Base-by-base conservation (phyloP, 306 rosid species). In the Ammopiptanthus mongolicus region DNA sequence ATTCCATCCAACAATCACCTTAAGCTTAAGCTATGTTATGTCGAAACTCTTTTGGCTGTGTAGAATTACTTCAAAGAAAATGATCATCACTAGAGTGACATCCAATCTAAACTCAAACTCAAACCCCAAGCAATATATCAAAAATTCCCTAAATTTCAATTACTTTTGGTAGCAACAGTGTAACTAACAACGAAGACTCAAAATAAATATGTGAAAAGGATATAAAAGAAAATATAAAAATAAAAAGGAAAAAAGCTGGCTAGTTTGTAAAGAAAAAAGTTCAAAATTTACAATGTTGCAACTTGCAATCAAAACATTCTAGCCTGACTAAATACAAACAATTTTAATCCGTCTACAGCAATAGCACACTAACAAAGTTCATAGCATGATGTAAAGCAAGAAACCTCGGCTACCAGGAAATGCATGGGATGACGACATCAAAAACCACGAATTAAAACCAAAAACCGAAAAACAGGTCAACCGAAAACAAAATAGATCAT, bases 351-450 rank as follows among this genome's bases (percentile, higher is more conserved):
- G 6, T 12, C 41, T 2, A 21, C 28, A 10, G 39, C 68, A 60
- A 60, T 41, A 22, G 6, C 23, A 68, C 8, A 69, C 22, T 14
- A 39, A 44, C 51, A 66, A 70, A 60, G 22, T 29, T 62, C 31
- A 41, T 8, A 59, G 21, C 12, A 74, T 0, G 14, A 74, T 0
- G 14, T n/a, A 59, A 42, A 59, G 48, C 65, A 4, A 55, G 80
- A 65, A 69, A 78, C 46, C 46, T 70, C 46, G 6, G 25, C 66
- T 29, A 73, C 70, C 78, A 34, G 5, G 10, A 58, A 59, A 52
- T 56, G 56, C 68, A 48, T 37, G 58, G 50, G 28, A 55, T 2
- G n/a, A 53, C 65, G 25, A 47, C 47, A 74, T 50, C 17, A 44
- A 59, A 73, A 72, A n/a, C 6, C 7, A 74, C 17, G 13, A 39